Percentiles rank a stretch among this genome's conserved stretches.
Evolutionary conservation across 129 eudicot genomes (phyloP).

Genomic region (Smallanthus sonchifolius): DNA sequence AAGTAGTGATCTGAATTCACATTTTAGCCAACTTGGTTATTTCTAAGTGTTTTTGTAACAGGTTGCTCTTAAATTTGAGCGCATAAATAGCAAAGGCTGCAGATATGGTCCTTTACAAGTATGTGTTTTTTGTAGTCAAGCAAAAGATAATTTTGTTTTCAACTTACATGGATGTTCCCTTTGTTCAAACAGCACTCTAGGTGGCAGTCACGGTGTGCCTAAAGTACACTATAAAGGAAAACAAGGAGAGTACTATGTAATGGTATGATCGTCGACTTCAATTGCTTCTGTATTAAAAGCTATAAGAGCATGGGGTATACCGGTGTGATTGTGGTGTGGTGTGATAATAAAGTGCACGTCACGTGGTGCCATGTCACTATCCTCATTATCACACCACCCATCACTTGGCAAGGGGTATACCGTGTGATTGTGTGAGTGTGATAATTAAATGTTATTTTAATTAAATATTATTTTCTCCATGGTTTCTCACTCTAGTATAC

Average conservation of each 20-base stretch:
- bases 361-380: no score
- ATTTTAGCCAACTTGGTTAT: background rate
- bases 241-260: slow-evolving; percentile 85
- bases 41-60: slow-evolving; percentile 19
- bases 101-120: slow-evolving; percentile 90
- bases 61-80: slow-evolving; percentile 88
- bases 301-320: no score
- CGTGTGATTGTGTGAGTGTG: no score
- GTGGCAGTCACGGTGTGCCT: slow-evolving; percentile 87
- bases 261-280: slow-evolving; percentile 48
- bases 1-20: background rate
- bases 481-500: no score
- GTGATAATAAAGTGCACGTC: no score
- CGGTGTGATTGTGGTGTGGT: no score
- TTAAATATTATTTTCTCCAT: no score
- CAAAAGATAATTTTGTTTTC: background rate
- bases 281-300: slow-evolving; percentile 26
- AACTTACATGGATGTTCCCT: background rate
- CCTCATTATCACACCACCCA: no score
- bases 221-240: slow-evolving; percentile 82
- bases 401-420: no score
- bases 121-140: slow-evolving; percentile 15
- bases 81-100: slow-evolving; percentile 80
- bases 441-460: no score
- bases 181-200: slow-evolving; percentile 57